phyloP scores from a whole-genome alignment of 2,329 filamentous ascomycete species.

The Aspergillus persii region DNA sequence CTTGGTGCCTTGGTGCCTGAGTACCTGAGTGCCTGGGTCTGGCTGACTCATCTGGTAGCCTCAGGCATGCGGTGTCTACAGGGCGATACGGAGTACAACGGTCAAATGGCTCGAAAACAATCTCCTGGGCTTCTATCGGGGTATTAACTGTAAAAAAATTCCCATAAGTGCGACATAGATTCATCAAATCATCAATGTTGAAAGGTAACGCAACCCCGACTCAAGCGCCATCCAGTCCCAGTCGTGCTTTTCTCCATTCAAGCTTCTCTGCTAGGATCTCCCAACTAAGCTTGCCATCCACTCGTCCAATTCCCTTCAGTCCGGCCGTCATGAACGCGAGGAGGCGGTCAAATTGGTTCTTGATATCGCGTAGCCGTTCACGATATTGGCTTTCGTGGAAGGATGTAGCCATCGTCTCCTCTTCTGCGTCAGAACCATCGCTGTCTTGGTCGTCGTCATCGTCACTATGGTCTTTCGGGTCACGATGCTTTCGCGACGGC shows the following conservation, averaged over 20 bases:
- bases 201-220: not conserved
- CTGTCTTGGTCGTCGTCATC: conserved; percentile 16
- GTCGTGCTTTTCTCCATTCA: conserved; percentile 47
- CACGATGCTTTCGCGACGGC: not conserved
- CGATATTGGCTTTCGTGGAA: conserved; percentile 46
- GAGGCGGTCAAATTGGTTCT: conserved; percentile 62
- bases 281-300: conserved; percentile 70
- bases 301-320: conserved; percentile 70
- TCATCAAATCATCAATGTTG: not conserved
- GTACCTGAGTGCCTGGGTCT: not conserved
- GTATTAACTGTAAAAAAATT: not conserved
- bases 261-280: conserved; percentile 79
- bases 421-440: conserved; percentile 25
- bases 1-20: too few species aligned
- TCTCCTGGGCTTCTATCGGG: not conserved
- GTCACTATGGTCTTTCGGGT: not conserved
- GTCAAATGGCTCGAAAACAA: not conserved
- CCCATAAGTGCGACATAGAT: not conserved
- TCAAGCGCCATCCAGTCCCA: not conserved
- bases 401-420: conserved; percentile 38
- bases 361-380: conserved; percentile 57
- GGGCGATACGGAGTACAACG: too few species aligned
- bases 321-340: conserved; percentile 71
- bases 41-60: not conserved
- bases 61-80: too few species aligned